Conservation (phyloP, 805 yeast genomes). For the Suhomyces pyralidae region DNA sequence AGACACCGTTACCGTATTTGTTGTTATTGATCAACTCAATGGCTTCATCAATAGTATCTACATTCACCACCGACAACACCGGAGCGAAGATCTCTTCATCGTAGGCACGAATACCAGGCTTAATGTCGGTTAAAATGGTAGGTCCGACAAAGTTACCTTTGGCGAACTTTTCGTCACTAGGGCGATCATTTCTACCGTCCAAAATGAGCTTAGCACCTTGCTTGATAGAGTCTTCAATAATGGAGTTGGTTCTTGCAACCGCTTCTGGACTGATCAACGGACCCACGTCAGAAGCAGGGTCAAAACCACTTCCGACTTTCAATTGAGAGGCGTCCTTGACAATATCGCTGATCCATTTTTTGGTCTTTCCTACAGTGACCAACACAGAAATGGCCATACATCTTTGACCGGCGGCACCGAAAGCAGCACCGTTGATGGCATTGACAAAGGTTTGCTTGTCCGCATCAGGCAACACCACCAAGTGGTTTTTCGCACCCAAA, state of each 20-base stretch:
- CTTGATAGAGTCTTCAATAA: slow-evolving; percentile 53
- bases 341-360: slow-evolving; percentile 61
- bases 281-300: slow-evolving; percentile 59
- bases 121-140: slow-evolving; percentile 58
- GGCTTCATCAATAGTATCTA: slow-evolving; percentile 65
- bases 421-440: slow-evolving; percentile 71
- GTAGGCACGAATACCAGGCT: slow-evolving; percentile 68
- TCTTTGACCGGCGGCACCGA: slow-evolving; percentile 84
- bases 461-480: slow-evolving; percentile 71
- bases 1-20: slow-evolving; percentile 67
- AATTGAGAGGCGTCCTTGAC: slow-evolving; percentile 55
- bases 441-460: slow-evolving; percentile 60
- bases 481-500: slow-evolving; percentile 77
- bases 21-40: slow-evolving; percentile 57
- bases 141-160: slow-evolving; percentile 74
- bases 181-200: slow-evolving; percentile 57
- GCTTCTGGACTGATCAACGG: slow-evolving; percentile 67
- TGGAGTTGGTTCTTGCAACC: slow-evolving; percentile 50
- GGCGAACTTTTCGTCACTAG: slow-evolving; percentile 33
- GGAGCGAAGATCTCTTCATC: slow-evolving; percentile 80
- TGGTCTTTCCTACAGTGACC: slow-evolving; percentile 66
- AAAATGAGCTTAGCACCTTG: slow-evolving; percentile 62
- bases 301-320: slow-evolving; percentile 66
- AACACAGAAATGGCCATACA: slow-evolving; percentile 77
- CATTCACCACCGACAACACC: slow-evolving; percentile 59